phyloP scores from a whole-genome alignment of 169 alveolate genomes.

The Plasmodium adleri region DNA sequence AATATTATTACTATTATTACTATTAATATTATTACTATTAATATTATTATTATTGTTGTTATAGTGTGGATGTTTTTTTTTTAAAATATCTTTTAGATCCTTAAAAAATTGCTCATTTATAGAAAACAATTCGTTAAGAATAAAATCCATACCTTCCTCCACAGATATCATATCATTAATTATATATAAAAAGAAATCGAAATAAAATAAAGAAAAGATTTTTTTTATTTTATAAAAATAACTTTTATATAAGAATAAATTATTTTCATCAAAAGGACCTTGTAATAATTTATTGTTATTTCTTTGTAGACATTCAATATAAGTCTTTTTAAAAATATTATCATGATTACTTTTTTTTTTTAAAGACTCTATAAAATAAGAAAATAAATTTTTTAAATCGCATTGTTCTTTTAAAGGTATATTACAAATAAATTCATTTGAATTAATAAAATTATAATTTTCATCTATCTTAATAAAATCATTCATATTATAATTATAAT shows the following conservation, averaged over 20 bases:
- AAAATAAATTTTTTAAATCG: constrained; percentile 19
- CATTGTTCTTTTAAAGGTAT: constrained; percentile 53
- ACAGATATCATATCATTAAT: constrained; percentile 21
- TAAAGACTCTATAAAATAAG: constrained; percentile 5
- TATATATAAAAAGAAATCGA: constrained; percentile 41
- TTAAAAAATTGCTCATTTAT: constrained; percentile 6
- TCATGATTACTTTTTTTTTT: constrained; percentile 11
- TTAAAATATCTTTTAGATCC: neutral
- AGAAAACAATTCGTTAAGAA: constrained; percentile 11
- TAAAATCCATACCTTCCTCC: constrained; percentile 26
- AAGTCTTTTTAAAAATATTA: constrained; percentile 13
- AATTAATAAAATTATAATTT: constrained; percentile 26
- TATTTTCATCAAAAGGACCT: neutral
- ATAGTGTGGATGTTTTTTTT: neutral
- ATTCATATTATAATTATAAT: neutral
- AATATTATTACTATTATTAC: too few relatives aligned
- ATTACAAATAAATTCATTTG: constrained; percentile 21
- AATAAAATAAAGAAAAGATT: constrained; percentile 34
- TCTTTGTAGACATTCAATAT: constrained; percentile 24
- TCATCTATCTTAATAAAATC: constrained; percentile 30
- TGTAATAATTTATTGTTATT: constrained; percentile 6
- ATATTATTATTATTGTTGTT: too few relatives aligned
- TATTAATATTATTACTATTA: too few relatives aligned
- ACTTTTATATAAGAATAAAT: neutral
- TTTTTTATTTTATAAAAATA: constrained; percentile 16